phyloP scores from a whole-genome alignment of 129 eudicot species.

The Kitagawia praeruptora region DNA sequence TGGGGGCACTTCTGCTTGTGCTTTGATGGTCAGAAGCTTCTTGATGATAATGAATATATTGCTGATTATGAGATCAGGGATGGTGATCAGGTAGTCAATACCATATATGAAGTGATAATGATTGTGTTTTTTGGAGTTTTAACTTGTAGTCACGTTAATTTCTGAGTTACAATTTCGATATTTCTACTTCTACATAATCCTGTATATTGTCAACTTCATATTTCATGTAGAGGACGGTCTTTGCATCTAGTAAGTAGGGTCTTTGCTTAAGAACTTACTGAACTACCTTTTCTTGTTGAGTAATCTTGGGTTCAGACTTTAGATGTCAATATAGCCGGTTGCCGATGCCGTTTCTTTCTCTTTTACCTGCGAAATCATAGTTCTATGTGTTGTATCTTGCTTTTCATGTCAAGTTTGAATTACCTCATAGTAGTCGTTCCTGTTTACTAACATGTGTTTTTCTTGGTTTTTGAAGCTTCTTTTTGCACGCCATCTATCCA shows the following conservation, averaged over 20 bases:
- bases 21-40: slow-evolving; percentile 6
- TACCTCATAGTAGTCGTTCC: not conserved
- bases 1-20: slow-evolving; percentile 15
- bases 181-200: not conserved
- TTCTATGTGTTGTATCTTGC: not conserved
- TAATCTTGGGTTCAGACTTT: not conserved
- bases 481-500: slow-evolving; percentile 30
- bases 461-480: slow-evolving; percentile 17
- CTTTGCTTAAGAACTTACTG: not conserved
- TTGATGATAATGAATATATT: slow-evolving; percentile 3
- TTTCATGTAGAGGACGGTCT: not conserved
- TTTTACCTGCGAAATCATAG: not conserved
- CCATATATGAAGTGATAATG: not conserved
- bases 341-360: not conserved
- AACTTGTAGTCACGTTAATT: not conserved
- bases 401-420: not conserved
- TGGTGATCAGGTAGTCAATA: slow-evolving; percentile 10
- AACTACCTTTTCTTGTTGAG: not conserved
- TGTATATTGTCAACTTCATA: not conserved
- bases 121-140: not conserved
- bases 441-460: not conserved
- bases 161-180: not conserved
- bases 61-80: slow-evolving; percentile 11
- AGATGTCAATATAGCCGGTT: not conserved
- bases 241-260: not conserved